Percentiles rank a stretch among this genome's conserved stretches.
Evolutionary conservation across 345 rosid species (phyloP).

Genomic region (Gossypium stocksii): DNA sequence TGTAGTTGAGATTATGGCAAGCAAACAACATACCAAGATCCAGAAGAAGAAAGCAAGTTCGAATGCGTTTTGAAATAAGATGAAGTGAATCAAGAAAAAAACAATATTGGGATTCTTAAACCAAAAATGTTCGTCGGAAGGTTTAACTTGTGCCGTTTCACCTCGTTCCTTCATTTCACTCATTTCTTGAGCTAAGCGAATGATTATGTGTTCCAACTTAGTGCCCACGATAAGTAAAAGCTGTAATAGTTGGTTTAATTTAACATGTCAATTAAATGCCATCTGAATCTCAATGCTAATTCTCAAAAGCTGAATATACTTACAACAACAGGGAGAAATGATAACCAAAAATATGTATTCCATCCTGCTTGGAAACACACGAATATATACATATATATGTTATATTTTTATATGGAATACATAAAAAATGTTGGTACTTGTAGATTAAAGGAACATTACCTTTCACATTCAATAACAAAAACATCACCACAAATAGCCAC

Average conservation of each 20-base stretch:
- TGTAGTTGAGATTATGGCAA: background rate
- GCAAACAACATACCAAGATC: conserved; percentile 49
- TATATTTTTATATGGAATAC: background rate
- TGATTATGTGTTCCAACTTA: conserved; percentile 66
- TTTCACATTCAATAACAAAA: conserved; percentile 69
- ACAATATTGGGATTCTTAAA: conserved; percentile 45
- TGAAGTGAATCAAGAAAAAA: conserved; percentile 69
- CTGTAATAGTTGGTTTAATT: conserved; percentile 30
- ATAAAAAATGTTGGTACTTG: too few relatives aligned
- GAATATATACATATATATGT: background rate
- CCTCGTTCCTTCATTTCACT: conserved; percentile 15
- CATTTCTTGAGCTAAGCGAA: conserved; percentile 51
- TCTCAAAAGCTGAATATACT: conserved; percentile 21
- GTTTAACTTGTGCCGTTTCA: conserved; percentile 49
- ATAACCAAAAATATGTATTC: conserved; percentile 81
- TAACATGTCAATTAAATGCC: background rate
- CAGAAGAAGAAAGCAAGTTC: conserved; percentile 89
- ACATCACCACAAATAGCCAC: conserved; percentile 80
- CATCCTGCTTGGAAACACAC: conserved; percentile 48
- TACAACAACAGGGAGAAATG: conserved; percentile 76
- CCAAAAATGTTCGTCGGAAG: conserved; percentile 81
- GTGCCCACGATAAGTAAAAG: conserved; percentile 77
- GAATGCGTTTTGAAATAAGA: conserved; percentile 79
- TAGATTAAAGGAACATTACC: conserved; percentile 28
- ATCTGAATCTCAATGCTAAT: background rate